Conservation (phyloP, 805 yeast species). For the Kodamaea leandrae region DNA sequence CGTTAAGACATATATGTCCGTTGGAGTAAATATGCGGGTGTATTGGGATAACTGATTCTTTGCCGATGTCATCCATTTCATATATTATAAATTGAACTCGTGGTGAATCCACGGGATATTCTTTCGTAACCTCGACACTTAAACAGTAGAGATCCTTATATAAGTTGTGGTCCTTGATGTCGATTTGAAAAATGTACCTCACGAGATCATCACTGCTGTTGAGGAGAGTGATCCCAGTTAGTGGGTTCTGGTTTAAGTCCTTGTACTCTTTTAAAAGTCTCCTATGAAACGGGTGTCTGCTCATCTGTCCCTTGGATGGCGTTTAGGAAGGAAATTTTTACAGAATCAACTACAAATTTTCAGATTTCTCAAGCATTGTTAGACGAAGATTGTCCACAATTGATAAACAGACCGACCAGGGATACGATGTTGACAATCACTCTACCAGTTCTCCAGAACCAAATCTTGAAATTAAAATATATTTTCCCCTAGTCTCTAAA, state of each 20-base stretch:
- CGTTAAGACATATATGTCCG: slow-evolving; percentile 74
- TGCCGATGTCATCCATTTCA: slow-evolving; percentile 9
- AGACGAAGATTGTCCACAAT: too few relatives aligned
- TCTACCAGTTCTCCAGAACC: too few relatives aligned
- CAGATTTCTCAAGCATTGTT: too few relatives aligned
- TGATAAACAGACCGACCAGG: too few relatives aligned
- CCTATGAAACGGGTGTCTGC: slow-evolving; percentile 27
- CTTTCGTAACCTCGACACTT: slow-evolving; percentile 39
- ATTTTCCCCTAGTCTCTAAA: too few relatives aligned
- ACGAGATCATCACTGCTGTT: slow-evolving; percentile 18
- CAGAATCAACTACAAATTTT: too few relatives aligned
- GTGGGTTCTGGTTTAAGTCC: slow-evolving; percentile 11
- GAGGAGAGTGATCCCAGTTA: slow-evolving; percentile 26
- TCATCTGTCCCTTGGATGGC: too few relatives aligned
- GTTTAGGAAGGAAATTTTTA: too few relatives aligned
- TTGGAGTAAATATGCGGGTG: slow-evolving; percentile 76
- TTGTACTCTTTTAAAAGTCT: slow-evolving; percentile 30
- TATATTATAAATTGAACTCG: slow-evolving; percentile 48
- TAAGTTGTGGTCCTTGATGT: slow-evolving; percentile 12
- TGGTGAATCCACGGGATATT: slow-evolving; percentile 61
- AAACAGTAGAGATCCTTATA: slow-evolving; percentile 36
- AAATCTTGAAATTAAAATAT: too few relatives aligned
- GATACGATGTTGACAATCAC: too few relatives aligned
- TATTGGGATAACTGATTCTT: slow-evolving; percentile 45
- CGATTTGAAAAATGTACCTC: slow-evolving; percentile 22